Base-by-base conservation (phyloP, 2,329 filamentous ascomycete genomes). In the Paracorniculantispora psalliotae region DNA sequence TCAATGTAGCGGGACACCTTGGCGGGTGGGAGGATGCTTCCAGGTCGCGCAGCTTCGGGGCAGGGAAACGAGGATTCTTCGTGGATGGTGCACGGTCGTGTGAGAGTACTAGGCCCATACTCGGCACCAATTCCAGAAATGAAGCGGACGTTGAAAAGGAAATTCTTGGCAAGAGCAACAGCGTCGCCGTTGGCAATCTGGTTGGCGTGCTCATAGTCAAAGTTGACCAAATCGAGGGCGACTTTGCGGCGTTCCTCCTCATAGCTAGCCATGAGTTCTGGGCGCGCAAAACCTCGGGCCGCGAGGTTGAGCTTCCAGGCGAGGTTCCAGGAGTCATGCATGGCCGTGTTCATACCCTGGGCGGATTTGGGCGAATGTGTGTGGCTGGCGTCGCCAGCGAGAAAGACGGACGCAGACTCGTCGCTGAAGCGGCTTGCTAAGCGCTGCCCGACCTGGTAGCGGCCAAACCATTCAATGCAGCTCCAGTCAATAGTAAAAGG, bases 1-100 rank as follows among this genome's bases (percentile, higher is more conserved):
- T 92, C 89, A 54, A 91, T 82, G 68, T 88, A 91, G 28, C 89
- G 81, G 0, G 87, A 89, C 19, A 87, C 88, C 71, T 84, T 88
- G 43, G 86, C 86, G 2, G 89, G 89, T 3, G 85, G 81, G 26
- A 89, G 76, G 23, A 82, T 74, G 52, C 79, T 82, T 8, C 81
- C 81, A 3, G 81, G 80, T 61, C 77, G 78, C 49, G 79, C 79
- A 9, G 51, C 43, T 25, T 50, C 51, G 26, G 58, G 35, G 46
- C 43, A 50, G 5, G 43, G n/a, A 39, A 59, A 59, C 5, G 51
- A 13, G 1, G 58, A 4, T 28, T 80, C 77, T 26, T 80, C 77
- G 41, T 80, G 79, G 67, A 77, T 73, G 19, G 64, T 33, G 23
- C 65, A 65, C 35, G 71, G 67, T 59, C 74, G 75, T 69, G 84